phyloP scores from a whole-genome alignment of 2,329 filamentous ascomycete genomes.

The Orbilia quercus region DNA sequence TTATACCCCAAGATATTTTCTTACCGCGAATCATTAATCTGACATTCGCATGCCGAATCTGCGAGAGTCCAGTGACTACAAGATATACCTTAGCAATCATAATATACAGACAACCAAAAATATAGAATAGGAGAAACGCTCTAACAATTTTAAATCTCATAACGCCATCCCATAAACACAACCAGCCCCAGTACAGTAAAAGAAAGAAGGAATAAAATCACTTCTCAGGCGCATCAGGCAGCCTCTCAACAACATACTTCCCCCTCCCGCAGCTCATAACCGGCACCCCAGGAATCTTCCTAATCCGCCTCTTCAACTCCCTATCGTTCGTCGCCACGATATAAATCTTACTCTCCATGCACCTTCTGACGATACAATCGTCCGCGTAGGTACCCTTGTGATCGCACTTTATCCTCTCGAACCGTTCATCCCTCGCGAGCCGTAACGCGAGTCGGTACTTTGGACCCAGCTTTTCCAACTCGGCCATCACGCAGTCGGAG shows the following conservation, averaged over 20 bases:
- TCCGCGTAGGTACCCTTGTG: constrained; percentile 91
- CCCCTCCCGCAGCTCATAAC: constrained; percentile 64
- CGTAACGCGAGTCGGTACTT: constrained; percentile 88
- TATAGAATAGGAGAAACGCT: too few species aligned
- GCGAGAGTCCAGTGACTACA: too few species aligned
- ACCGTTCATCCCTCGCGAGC: constrained; percentile 89
- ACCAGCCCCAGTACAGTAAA: too few species aligned
- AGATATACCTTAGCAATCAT: too few species aligned
- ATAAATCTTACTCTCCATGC: constrained; percentile 79
- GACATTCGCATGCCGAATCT: too few species aligned
- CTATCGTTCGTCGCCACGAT: constrained; percentile 75
- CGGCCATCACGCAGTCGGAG: constrained; percentile 82
- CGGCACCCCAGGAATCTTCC: constrained; percentile 79
- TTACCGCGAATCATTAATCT: too few species aligned
- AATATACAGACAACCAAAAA: too few species aligned
- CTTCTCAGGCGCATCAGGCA: constrained; percentile 83
- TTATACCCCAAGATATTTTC: too few species aligned
- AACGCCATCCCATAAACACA: too few species aligned
- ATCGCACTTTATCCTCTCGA: constrained; percentile 85
- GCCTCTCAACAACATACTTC: constrained; percentile 79
- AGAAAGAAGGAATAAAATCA: too few species aligned
- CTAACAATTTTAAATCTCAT: too few species aligned
- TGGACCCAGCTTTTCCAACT: constrained; percentile 86
- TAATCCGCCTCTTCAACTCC: constrained; percentile 75
- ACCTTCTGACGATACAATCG: constrained; percentile 81